These are phyloP conservation scores for Paramecium sexaurelia DNA, from an alignment of 73 alveolate genomes.

Conservation along the genomic window DNA sequence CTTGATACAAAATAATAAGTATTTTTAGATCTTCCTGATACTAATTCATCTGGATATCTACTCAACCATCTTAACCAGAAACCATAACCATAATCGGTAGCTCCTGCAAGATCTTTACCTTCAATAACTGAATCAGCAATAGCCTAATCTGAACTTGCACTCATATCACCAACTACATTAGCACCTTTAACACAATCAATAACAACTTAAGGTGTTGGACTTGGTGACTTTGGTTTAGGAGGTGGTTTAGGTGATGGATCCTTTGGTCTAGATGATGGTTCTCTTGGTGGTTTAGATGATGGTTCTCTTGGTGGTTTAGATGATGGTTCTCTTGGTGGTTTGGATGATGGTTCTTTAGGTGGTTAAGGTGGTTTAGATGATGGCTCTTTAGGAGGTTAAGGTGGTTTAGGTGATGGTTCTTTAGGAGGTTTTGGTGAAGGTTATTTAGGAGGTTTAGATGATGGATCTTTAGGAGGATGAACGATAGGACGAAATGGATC, in stretches of 20 bases:
- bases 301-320: not conserved
- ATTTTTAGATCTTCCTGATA: conserved; percentile 16
- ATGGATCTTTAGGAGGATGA: not conserved
- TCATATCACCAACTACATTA: not conserved
- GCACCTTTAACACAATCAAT: conserved; percentile 54
- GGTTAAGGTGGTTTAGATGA: not conserved
- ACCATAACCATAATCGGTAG: conserved; percentile 56
- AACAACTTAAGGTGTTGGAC: conserved; percentile 42
- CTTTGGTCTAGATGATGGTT: not conserved
- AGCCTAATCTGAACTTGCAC: not conserved
- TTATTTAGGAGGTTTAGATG: not conserved
- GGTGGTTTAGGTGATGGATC: not conserved
- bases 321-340: not conserved
- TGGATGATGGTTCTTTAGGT: not conserved
- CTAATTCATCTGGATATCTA: conserved; percentile 52
- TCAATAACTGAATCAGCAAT: not conserved
- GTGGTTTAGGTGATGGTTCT: not conserved
- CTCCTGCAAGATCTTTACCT: conserved; percentile 43
- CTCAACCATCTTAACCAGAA: conserved; percentile 55
- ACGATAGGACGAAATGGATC: not conserved
- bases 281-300: not conserved
- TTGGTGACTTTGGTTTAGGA: conserved; percentile 48
- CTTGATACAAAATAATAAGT: conserved; percentile 33
- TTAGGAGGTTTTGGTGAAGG: not conserved
- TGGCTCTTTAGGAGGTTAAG: not conserved